phyloP scores from a whole-genome alignment of 257 asterid species.

The Buddleja alternifolia region DNA sequence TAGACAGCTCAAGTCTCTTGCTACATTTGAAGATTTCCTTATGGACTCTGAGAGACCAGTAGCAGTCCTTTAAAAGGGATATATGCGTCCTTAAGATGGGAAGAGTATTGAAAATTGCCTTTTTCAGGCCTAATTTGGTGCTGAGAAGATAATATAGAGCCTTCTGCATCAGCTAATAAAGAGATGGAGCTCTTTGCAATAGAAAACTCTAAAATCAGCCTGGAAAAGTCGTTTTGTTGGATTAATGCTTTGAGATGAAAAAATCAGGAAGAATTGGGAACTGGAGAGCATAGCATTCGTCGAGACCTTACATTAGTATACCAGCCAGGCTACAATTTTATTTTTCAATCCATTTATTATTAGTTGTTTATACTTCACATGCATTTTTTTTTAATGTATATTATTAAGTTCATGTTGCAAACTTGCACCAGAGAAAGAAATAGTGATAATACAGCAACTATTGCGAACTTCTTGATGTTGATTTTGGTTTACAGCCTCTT shows the following conservation, averaged over 20 bases:
- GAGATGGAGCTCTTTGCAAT: background rate
- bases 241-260: no score
- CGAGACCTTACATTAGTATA: background rate
- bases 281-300: background rate
- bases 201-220: background rate
- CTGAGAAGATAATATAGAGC: constrained; percentile 11
- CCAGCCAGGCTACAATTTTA: background rate
- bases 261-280: no score
- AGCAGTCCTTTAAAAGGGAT: background rate
- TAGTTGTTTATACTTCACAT: background rate
- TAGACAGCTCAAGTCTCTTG: constrained; percentile 76
- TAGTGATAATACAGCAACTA: no score
- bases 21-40: constrained; percentile 62
- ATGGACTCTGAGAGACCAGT: constrained; percentile 39
- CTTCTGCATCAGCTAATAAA: background rate
- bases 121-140: background rate
- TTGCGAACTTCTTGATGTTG: background rate
- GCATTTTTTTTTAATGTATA: background rate
- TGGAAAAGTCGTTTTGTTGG: background rate
- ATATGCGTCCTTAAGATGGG: background rate
- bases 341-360: background rate
- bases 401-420: no score
- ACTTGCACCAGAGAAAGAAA: no score
- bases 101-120: background rate
- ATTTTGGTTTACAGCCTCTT: no score